phyloP scores from a whole-genome alignment of 2,329 filamentous ascomycete genomes.

The Diplocarpon mali region DNA sequence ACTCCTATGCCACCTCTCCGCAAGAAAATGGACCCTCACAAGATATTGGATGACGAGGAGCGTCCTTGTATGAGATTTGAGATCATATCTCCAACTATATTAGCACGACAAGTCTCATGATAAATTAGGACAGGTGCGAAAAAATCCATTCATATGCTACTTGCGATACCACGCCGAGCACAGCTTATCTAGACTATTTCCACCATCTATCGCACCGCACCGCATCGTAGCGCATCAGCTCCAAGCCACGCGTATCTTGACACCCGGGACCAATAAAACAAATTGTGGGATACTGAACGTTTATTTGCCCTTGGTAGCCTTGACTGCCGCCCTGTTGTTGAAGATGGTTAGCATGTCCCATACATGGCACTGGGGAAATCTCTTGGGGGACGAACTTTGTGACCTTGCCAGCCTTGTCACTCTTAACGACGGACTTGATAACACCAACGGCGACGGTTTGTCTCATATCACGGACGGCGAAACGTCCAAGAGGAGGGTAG shows the following conservation, averaged over 20 bases:
- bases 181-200: conserved; percentile 5
- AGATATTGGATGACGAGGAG: no score
- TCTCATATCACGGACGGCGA: conserved; percentile 95
- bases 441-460: conserved; percentile 86
- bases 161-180: conserved; percentile 7
- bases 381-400: conserved; percentile 16
- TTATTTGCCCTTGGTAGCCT: conserved; percentile 31
- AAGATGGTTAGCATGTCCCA: background rate
- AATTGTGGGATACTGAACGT: background rate
- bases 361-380: background rate
- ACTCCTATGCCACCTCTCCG: no score
- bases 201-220: background rate
- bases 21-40: no score
- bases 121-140: background rate
- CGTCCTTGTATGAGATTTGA: no score
- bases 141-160: background rate
- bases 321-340: conserved; percentile 28
- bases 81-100: no score
- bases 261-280: conserved; percentile 5
- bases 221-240: conserved; percentile 3
- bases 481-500: conserved; percentile 98
- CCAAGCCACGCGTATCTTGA: conserved; percentile 8
- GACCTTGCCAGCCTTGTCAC: conserved; percentile 27
- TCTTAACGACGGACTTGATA: conserved; percentile 58
- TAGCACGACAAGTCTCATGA: no score